These are phyloP conservation scores for Penicillium tannophilum DNA, from an alignment of 495 filamentous ascomycete genomes.

Conservation along the genomic window DNA sequence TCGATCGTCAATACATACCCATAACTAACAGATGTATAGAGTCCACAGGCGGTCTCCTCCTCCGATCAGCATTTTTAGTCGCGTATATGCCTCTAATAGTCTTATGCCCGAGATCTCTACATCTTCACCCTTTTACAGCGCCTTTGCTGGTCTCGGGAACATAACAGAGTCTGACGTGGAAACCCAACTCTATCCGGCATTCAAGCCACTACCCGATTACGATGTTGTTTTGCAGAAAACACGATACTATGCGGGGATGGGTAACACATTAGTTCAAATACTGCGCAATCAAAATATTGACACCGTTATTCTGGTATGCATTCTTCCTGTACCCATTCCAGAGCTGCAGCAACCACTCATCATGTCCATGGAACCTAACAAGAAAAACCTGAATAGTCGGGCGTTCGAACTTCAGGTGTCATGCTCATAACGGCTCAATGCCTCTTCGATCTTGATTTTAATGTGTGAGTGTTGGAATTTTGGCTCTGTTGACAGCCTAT, in stretches of 20 bases:
- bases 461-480: not conserved
- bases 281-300: slow-evolving; percentile 7
- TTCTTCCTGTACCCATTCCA: not conserved
- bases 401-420: slow-evolving; percentile 3
- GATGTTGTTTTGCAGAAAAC: slow-evolving; percentile 6
- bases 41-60: slow-evolving; percentile 6
- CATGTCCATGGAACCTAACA: not conserved
- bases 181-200: slow-evolving; percentile 1
- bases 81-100: not conserved
- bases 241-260: slow-evolving; percentile 2
- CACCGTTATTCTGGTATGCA: slow-evolving; percentile 6
- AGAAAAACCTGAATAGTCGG: slow-evolving; percentile 1
- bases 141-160: not conserved
- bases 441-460: slow-evolving; percentile 8
- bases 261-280: slow-evolving; percentile 3
- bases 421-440: not conserved
- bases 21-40: not conserved
- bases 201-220: slow-evolving; percentile 3
- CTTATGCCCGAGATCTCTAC: slow-evolving; percentile 4
- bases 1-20: not conserved
- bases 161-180: not conserved
- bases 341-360: not conserved
- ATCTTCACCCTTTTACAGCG: not conserved
- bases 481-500: not conserved
- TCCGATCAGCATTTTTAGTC: slow-evolving; percentile 9